These are phyloP conservation scores for Talaromyces nanjingensis DNA, from an alignment of 495 filamentous ascomycete species.

Conservation along the genomic window DNA sequence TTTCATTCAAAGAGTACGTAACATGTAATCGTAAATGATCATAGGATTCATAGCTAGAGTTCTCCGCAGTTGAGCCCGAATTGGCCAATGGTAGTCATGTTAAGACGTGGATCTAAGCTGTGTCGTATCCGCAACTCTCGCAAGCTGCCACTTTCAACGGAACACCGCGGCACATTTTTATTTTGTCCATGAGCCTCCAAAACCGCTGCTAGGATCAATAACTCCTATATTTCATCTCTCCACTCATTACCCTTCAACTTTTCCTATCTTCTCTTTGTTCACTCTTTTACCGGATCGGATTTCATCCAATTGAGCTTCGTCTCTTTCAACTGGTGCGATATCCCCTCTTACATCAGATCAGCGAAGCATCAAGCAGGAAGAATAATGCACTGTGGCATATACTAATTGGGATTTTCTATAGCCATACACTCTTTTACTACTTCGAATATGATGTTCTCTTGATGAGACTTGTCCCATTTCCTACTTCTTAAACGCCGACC, in stretches of 20 bases:
- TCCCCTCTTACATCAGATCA: neutral
- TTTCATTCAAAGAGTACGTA: too few species aligned
- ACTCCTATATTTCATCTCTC: neutral
- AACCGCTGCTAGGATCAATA: neutral
- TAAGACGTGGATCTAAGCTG: constrained; percentile 12
- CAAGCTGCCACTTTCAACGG: neutral
- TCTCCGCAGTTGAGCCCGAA: constrained; percentile 6
- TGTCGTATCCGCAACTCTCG: neutral
- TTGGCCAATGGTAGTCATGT: constrained; percentile 25
- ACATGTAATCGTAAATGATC: too few species aligned
- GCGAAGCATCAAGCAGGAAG: neutral
- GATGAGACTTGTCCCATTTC: neutral
- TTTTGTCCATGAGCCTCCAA: neutral
- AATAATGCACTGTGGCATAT: neutral
- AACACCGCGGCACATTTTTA: neutral
- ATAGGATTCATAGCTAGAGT: neutral
- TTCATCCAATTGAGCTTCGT: neutral
- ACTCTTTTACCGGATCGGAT: neutral
- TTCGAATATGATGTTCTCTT: neutral
- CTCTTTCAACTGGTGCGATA: neutral
- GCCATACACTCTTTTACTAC: neutral
- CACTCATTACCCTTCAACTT: neutral
- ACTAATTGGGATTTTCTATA: neutral
- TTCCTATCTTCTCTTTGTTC: neutral
- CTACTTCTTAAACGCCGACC: constrained; percentile 4